Base-by-base conservation (phyloP, 1,139 yeast genomes). In the Debaryomyces sp. region DNA sequence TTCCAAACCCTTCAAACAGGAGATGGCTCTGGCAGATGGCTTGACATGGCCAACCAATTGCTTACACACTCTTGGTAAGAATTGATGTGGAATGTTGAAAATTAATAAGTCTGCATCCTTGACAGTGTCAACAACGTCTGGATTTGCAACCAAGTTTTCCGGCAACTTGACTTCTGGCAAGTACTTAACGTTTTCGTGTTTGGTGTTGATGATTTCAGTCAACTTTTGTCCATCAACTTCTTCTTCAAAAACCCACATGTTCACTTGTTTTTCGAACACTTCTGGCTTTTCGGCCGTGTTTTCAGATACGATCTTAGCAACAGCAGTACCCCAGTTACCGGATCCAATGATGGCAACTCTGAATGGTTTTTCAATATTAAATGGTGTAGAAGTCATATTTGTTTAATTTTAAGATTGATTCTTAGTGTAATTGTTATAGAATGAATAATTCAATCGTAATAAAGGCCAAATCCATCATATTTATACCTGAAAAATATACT, bases 231-330 rank as follows among this genome's bases (percentile, higher is more conserved):
- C 96, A 47, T 83, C 84, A 48, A 85, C 71, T 52, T 77, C 66
- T 71, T 92, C 98, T 69, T 92, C 92, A 62, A 78, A 89, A 26
- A 92, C 98, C 98, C 98, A 92, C 97, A 92, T 91, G 59, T 84
- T 82, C 41, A 92, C 97, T 44, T 79, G 72, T 49, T 73, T 68
- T 46, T 81, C 80, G 64, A 92, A 92, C 55, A 88, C 68, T 38
- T 82, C 75, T 22, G 90, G 84, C 70, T 87, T 79, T 58, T 80
- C 85, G 37, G 75, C 76, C 42, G 92, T 75, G 70, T 90, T 91
- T 70, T 92, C 97, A 33, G 97, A 91, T 35, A 91, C 85, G 45
- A 92, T 86, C 72, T 92, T 92, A 55, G 97, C 97, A 48, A 92
- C 91, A 6, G 97, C 92, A 34, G 97, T 89, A 51, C 98, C 98